Conservation (phyloP, 768 basidiomycete species). For the Suillus tomentosus region DNA sequence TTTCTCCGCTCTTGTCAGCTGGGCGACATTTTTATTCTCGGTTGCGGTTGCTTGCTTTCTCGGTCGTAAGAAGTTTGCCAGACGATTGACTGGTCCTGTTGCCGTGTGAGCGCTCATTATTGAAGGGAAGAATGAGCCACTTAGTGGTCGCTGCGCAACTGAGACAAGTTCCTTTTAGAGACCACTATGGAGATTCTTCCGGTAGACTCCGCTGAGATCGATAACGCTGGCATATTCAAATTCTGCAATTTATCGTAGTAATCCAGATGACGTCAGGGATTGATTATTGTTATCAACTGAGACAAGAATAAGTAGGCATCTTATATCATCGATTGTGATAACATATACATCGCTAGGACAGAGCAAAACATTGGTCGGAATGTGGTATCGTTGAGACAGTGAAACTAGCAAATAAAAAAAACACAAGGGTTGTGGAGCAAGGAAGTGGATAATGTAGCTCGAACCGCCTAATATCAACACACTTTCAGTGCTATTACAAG, state of each 20-base stretch:
- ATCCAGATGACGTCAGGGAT: too few species aligned
- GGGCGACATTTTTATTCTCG: not conserved
- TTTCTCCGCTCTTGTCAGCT: not conserved
- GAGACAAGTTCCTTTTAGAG: not conserved
- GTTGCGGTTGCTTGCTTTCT: not conserved
- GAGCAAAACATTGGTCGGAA: conserved; percentile 16
- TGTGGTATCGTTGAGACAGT: conserved; percentile 32
- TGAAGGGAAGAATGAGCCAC: not conserved
- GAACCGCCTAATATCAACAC: conserved; percentile 27
- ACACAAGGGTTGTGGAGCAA: conserved; percentile 16
- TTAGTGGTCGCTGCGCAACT: not conserved
- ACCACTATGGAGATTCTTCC: not conserved
- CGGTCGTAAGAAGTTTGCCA: not conserved
- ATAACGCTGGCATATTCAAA: not conserved
- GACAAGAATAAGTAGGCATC: conserved; percentile 1
- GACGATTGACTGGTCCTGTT: not conserved
- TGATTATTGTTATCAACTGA: conserved; percentile 4
- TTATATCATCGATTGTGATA: not conserved
- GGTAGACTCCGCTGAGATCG: not conserved
- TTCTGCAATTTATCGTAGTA: too few species aligned
- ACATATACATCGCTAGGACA: conserved; percentile 9
- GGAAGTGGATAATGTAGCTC: conserved; percentile 33
- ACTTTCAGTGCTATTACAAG: conserved; percentile 29
- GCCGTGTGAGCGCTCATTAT: not conserved
- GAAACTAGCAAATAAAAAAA: conserved; percentile 27